These are phyloP conservation scores for Plantago major DNA, from an alignment of 257 asterid species.

Conservation along the genomic window DNA sequence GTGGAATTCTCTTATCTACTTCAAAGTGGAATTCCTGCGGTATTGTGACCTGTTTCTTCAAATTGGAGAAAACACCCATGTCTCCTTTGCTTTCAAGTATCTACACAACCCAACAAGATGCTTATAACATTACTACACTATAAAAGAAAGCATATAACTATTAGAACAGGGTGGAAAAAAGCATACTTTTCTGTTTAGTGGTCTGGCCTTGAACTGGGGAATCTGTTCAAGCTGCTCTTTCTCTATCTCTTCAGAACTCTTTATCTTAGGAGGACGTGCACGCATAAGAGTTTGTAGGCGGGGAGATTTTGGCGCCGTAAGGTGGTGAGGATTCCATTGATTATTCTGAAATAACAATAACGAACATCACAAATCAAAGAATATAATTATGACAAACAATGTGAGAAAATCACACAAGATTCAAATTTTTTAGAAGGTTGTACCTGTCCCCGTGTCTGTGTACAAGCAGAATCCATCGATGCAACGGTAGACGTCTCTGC, in stretches of 20 bases:
- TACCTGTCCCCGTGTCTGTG: conserved; percentile 33
- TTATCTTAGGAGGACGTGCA: conserved; percentile 75
- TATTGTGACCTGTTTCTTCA: conserved; percentile 69
- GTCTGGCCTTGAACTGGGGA: conserved; percentile 91
- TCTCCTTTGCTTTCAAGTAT: conserved; percentile 94
- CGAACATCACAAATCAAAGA: background rate
- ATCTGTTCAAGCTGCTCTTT: conserved; percentile 65
- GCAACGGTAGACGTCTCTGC: conserved; percentile 66
- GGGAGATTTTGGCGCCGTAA: conserved; percentile 87
- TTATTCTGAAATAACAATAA: conserved; percentile 41
- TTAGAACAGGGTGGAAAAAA: background rate
- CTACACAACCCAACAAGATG: conserved; percentile 29
- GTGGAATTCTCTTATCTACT: conserved; percentile 75
- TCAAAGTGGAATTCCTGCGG: conserved; percentile 92
- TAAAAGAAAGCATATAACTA: background rate
- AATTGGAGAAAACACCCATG: conserved; percentile 68
- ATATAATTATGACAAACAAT: background rate
- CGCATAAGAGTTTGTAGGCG: conserved; percentile 69
- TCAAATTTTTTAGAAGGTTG: background rate
- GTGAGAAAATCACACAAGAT: conserved; percentile 10
- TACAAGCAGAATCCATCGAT: conserved; percentile 43
- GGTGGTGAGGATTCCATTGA: conserved; percentile 60
- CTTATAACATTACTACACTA: background rate
- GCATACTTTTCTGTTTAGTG: conserved; percentile 75
- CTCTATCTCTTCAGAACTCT: conserved; percentile 66